Conservation (phyloP, 371 early-diverging fungal species). For the Syncephalastrum racemosum region DNA sequence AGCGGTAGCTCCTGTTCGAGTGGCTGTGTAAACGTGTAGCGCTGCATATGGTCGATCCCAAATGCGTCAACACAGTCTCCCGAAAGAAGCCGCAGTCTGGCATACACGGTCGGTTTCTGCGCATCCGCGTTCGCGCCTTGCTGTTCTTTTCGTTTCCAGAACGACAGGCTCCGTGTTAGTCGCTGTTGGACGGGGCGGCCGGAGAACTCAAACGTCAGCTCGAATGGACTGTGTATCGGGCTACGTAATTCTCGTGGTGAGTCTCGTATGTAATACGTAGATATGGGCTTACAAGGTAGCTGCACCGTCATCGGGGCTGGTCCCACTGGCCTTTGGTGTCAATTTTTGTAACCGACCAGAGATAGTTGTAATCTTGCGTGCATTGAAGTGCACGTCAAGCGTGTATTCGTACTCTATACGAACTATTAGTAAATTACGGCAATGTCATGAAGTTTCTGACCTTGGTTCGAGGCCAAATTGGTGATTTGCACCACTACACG, state of each 20-base stretch:
- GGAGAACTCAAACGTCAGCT: constrained; percentile 7
- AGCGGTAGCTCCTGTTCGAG: background rate
- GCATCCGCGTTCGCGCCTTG: background rate
- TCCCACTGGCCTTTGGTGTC: background rate
- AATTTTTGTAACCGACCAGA: constrained; percentile 6
- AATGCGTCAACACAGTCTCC: constrained; percentile 7
- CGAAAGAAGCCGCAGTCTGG: constrained; percentile 6
- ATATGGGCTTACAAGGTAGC: constrained; percentile 6
- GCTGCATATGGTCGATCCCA: background rate
- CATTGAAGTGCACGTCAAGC: constrained; percentile 8
- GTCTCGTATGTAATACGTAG: background rate
- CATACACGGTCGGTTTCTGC: constrained; percentile 5
- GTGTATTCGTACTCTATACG: constrained; percentile 11
- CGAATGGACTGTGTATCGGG: constrained; percentile 5
- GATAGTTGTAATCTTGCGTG: background rate
- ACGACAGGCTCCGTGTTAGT: background rate
- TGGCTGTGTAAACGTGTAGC: constrained; percentile 12
- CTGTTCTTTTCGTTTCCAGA: constrained; percentile 3
- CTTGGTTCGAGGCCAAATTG: constrained; percentile 13
- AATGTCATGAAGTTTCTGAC: background rate
- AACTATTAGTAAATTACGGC: background rate
- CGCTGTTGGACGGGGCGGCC: constrained; percentile 6
- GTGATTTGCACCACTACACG: constrained; percentile 15
- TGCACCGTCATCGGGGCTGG: background rate
- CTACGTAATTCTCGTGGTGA: background rate